phyloP scores from a whole-genome alignment of 164 flowering plant genomes.

The Nymphaea colorata region DNA sequence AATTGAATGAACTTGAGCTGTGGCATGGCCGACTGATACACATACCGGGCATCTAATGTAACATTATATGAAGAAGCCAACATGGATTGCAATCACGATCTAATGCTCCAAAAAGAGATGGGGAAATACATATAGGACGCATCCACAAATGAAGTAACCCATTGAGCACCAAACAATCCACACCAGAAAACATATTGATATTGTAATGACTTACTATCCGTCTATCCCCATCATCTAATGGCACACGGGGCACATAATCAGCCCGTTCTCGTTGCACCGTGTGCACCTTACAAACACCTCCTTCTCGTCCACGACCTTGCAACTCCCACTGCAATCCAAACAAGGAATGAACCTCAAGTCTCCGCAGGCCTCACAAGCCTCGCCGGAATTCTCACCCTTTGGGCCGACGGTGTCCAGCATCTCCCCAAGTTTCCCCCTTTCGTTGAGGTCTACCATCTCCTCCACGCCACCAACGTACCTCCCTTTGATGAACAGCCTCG shows the following conservation, averaged over 20 bases:
- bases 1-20: too few species aligned
- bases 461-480: conserved; percentile 85
- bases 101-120: too few species aligned
- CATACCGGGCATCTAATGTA: too few species aligned
- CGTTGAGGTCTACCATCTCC: conserved; percentile 62
- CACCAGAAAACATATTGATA: too few species aligned
- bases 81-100: too few species aligned
- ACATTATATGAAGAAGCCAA: too few species aligned
- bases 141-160: too few species aligned
- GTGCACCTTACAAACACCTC: conserved; percentile 41
- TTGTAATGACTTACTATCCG: background rate
- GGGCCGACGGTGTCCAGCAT: conserved; percentile 36
- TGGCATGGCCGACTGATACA: too few species aligned
- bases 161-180: too few species aligned
- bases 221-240: conserved; percentile 3
- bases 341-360: conserved; percentile 87
- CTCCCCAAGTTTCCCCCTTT: conserved; percentile 48
- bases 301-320: conserved; percentile 48
- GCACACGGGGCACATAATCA: conserved; percentile 66
- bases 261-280: conserved; percentile 82
- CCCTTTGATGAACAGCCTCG: conserved; percentile 83
- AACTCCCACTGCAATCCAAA: conserved; percentile 83
- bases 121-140: too few species aligned
- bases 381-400: conserved; percentile 29
- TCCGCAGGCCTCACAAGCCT: conserved; percentile 77